Evolutionary conservation across 176 grass and related monocot species (phyloP), one percentile per base, ranked within the genome.

Genomic region (Oryza coarctata): DNA sequence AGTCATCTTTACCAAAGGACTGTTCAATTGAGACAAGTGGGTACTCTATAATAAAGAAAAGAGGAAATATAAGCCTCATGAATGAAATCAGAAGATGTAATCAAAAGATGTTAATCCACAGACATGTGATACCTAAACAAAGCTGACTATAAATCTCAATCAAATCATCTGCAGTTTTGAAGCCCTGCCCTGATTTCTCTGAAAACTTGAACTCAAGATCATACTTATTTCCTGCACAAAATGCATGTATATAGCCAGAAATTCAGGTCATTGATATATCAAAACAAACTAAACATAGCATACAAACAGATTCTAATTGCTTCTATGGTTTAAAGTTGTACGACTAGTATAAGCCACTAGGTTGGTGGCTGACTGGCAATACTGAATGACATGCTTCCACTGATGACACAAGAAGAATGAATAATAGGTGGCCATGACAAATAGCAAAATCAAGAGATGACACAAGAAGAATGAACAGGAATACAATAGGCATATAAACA

Each of bases 1-100:
- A 99, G 29, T 99, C 96, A 86, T 99, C 91, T 85, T 99, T 99
- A 78, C 94, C 96, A 85, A 99, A 99, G 30, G 96, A 93, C 73
- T 95, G 96, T 47, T 91, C 93, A 77, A 95, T 90, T 34, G 93
- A 99, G 68, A 99, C 83, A 61, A 99, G 71, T 26, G 96, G 96
- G 85, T 94, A 99, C 64, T 99, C 96, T 99, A 88, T 30, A 80
- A 55, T 72, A 75, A 34, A 74, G 64, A 83, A 55, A 7, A 55
- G 50, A 20, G 70, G 29, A 36, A 61, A 40, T 63, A 44, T 70
- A 79, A 72, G 31, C 29, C 60, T 73, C 76, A 68, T 63, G 23
- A 74, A 79, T 63, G 17, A 74, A 52, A 82, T 66, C 31, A 38
- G 74, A 23, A 61, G 49, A 38, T 41, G 26, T 52, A 39, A 12